Evolutionary conservation across 495 filamentous ascomycete species (phyloP), one percentile per base, ranked within the genome.

Genomic region (Daldinia loculata): DNA sequence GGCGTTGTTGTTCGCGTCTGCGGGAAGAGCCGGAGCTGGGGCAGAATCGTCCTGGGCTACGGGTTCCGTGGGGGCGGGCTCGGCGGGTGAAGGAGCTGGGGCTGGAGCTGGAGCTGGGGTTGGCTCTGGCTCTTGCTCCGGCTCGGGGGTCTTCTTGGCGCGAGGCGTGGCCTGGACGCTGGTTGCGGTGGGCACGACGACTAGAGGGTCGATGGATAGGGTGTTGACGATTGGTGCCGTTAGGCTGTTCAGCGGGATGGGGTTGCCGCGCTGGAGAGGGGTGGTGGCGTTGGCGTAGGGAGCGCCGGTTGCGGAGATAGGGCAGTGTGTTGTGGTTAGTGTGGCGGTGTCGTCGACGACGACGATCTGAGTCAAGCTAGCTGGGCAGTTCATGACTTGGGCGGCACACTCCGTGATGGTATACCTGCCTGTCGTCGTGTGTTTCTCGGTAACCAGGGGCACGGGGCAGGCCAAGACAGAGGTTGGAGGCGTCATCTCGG

Each of bases 401-500:
- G 67, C 75, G 0, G 71, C 72, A 68, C 75, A 77, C 12, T 58
- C 63, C 0, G 75, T 77, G 19, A 75, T 63, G 0, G 56, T 59
- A 67, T 68, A 72, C 22, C 55, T 66, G 24, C 32, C 53, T 4
- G 65, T 70, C 14, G 70, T 63, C 4, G 61, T 72, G 8, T 24
- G 53, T 3, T 62, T 65, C 38, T 56, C 58, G 4, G 75, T 77
- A 0, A 58, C 61, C 0, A 67, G 56, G 22, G 59, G 6, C 3
- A 55, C 63, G 0, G 61, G 41, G 30, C 69, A 71, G 2, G 55
- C 41, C 14, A 30, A 14, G 48, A 24, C 26, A 1, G 48, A 52
- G 5, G 50, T 26, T 1, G 50, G 50, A 6, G 26, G 24, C 0
- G 50, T 27, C 50, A 29, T n/a, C 50, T 27, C 27, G 0, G 50